Conservation (phyloP, 768 basidiomycete species). For the Terana coerulea region DNA sequence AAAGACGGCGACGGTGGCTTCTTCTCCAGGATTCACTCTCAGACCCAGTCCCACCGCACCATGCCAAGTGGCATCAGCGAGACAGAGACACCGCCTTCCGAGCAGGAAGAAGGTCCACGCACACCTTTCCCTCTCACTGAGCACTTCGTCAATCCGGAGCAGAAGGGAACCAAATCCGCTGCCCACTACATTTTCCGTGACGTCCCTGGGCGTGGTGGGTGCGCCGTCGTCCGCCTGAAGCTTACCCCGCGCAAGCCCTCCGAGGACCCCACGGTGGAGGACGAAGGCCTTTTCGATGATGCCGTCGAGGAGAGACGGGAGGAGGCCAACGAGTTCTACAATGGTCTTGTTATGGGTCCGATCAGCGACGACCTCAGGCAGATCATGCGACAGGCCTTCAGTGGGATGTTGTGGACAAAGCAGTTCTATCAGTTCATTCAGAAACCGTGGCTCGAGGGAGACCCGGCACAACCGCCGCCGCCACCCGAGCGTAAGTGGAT, state of each 20-base stretch:
- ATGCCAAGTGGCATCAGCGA: slow-evolving; percentile 23
- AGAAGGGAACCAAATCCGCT: slow-evolving; percentile 86
- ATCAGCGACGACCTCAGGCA: slow-evolving; percentile 92
- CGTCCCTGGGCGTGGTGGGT: slow-evolving; percentile 90
- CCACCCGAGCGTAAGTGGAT: slow-evolving; percentile 84
- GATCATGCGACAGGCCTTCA: slow-evolving; percentile 94
- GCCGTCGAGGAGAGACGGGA: slow-evolving; percentile 84
- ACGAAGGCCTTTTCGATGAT: slow-evolving; percentile 88
- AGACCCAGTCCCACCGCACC: slow-evolving; percentile 14
- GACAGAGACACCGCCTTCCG: slow-evolving; percentile 33
- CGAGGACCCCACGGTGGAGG: slow-evolving; percentile 77
- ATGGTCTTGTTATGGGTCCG: slow-evolving; percentile 71
- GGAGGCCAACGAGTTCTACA: slow-evolving; percentile 97
- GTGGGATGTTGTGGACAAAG: slow-evolving; percentile 99
- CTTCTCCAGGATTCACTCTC: slow-evolving; percentile 46
- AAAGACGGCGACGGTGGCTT: slow-evolving; percentile 37
- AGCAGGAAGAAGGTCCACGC: slow-evolving; percentile 47
- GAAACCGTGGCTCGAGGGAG: slow-evolving; percentile 94
- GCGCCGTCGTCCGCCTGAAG: slow-evolving; percentile 92
- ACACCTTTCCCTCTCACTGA: slow-evolving; percentile 53
- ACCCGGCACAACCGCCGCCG: slow-evolving; percentile 92
- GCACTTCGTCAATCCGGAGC: slow-evolving; percentile 80
- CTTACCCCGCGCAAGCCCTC: slow-evolving; percentile 74
- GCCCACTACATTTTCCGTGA: slow-evolving; percentile 86
- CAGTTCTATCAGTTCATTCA: slow-evolving; percentile 97